Conservation (phyloP, 139 green algal genomes). For the Auxenochlorella pyrenoidosa region DNA sequence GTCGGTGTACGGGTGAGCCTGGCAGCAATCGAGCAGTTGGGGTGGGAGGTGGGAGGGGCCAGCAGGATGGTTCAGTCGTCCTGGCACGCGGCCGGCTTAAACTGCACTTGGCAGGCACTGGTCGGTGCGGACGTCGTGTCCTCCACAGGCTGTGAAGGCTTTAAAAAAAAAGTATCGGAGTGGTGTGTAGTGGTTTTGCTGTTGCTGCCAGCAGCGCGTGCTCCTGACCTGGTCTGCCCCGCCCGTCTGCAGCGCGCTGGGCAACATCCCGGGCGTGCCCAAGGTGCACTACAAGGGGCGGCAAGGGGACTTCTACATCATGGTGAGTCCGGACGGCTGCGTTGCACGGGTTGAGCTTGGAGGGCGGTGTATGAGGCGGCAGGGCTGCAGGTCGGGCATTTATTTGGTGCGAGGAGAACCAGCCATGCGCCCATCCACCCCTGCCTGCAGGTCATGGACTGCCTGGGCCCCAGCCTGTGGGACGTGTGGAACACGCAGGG, state of each 20-base stretch:
- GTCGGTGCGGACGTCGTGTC: no score
- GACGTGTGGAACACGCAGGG: conserved; percentile 97
- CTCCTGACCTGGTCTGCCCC: not conserved
- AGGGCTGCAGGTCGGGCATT: no score
- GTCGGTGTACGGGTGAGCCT: conserved; percentile 93
- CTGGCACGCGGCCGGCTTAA: no score
- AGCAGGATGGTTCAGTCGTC: no score
- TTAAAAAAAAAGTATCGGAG: no score
- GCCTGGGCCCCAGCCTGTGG: conserved; percentile 97
- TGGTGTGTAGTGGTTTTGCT: no score
- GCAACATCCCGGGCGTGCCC: conserved; percentile 87
- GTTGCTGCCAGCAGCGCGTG: no score
- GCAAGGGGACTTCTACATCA: conserved; percentile 98
- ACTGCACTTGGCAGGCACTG: no score
- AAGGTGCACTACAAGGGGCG: conserved; percentile 98
- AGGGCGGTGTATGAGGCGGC: not conserved
- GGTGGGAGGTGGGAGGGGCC: no score
- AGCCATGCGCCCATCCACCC: not conserved
- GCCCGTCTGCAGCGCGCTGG: conserved; percentile 67
- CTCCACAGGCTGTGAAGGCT: no score
- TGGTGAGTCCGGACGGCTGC: conserved; percentile 73
- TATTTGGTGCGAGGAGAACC: no score
- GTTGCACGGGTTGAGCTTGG: not conserved
- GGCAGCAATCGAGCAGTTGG: no score
- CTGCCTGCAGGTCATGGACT: conserved; percentile 94